Percentiles rank a stretch among this genome's conserved stretches.
Conservation (phyloP, 2,329 filamentous ascomycete genomes). For the Phyllosticta citriasiana region DNA sequence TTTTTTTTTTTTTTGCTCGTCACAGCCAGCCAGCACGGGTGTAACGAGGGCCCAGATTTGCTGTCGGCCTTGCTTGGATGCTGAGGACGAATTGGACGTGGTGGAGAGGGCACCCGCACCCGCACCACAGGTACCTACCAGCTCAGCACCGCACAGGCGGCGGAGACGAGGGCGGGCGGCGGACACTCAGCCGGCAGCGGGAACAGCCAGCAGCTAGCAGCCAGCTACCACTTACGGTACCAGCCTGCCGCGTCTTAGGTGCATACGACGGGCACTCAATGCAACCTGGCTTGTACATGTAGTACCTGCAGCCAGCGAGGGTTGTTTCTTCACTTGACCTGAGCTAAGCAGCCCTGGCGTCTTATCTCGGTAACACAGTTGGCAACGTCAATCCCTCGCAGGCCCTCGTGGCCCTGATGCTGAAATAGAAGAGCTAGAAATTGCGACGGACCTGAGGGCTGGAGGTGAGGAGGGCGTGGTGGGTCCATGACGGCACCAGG, state of each 20-base stretch:
- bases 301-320: not conserved
- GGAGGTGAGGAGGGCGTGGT: not conserved
- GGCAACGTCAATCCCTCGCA: not conserved
- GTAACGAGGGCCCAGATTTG: conserved; percentile 8
- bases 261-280: not conserved
- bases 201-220: too few species aligned
- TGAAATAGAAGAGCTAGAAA: not conserved
- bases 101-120: not conserved
- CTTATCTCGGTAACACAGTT: not conserved
- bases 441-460: not conserved
- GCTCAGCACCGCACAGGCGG: too few species aligned
- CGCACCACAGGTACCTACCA: too few species aligned
- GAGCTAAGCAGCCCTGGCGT: not conserved
- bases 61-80: conserved; percentile 9
- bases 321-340: not conserved
- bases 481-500: not conserved
- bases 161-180: not conserved
- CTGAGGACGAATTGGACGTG: not conserved
- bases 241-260: too few species aligned
- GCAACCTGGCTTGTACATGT: not conserved
- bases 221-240: too few species aligned
- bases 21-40: conserved; percentile 8
- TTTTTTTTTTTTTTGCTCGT: not conserved
- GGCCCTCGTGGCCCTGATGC: not conserved
- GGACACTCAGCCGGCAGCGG: not conserved